phyloP scores from a whole-genome alignment of 768 basidiomycete species.

The Calocera cornea region DNA sequence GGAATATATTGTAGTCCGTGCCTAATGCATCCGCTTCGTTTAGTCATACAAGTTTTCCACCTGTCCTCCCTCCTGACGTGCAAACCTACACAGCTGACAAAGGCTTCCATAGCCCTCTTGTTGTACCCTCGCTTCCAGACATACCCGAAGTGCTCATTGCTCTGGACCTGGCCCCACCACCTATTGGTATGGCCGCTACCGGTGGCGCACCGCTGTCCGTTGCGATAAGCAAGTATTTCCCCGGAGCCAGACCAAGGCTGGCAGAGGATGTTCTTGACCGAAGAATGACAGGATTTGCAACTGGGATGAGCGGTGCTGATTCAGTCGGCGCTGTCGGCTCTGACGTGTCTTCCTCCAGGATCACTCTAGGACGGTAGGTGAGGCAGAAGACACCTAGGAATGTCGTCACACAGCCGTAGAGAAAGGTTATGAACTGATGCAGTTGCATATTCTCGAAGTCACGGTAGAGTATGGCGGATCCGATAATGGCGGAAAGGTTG shows the following conservation, averaged over 20 bases:
- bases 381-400: slow-evolving; percentile 83
- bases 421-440: slow-evolving; percentile 68
- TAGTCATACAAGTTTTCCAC: background rate
- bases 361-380: slow-evolving; percentile 29
- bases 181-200: background rate
- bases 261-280: background rate
- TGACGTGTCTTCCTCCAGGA: background rate
- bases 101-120: background rate
- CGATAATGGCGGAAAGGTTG: slow-evolving; percentile 82
- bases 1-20: background rate
- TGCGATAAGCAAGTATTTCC: background rate
- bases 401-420: slow-evolving; percentile 80
- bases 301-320: background rate
- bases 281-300: background rate
- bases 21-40: background rate
- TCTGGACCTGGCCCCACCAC: background rate
- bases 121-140: background rate
- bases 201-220: background rate
- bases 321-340: background rate
- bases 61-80: background rate
- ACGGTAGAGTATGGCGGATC: slow-evolving; percentile 85
- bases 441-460: slow-evolving; percentile 78
- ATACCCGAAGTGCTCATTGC: background rate
- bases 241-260: background rate
- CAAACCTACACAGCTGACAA: background rate